A percentile compares a stretch with the other conserved stretches of the same genome.
Conservation (phyloP, 2,329 filamentous ascomycete species). For the Uncinocarpus reesii region DNA sequence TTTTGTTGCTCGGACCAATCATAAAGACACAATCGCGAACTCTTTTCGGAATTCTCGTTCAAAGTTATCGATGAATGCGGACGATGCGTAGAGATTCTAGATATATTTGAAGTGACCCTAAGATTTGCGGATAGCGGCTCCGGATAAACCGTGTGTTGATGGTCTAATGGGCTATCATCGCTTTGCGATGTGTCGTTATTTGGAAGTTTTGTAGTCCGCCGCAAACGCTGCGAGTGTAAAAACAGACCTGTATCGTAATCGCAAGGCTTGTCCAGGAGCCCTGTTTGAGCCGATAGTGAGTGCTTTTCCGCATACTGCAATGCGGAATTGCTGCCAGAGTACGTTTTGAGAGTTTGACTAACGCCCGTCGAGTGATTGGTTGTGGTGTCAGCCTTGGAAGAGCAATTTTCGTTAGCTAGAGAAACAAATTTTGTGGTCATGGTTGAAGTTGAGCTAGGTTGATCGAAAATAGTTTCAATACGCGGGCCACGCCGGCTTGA, state of each 20-base stretch:
- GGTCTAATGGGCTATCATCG: neutral
- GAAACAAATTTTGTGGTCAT: conserved; percentile 7
- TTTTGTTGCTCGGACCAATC: conserved; percentile 54
- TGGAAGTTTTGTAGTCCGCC: neutral
- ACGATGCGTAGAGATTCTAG: neutral
- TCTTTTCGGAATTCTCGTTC: conserved; percentile 9
- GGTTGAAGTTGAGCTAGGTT: conserved; percentile 3
- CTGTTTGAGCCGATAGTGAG: neutral
- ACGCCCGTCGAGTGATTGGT: neutral
- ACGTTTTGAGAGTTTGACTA: neutral
- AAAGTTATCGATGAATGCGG: conserved; percentile 12
- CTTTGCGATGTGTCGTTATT: neutral
- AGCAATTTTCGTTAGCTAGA: neutral
- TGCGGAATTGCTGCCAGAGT: neutral
- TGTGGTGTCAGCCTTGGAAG: neutral
- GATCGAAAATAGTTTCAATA: conserved; percentile 54
- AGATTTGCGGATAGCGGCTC: neutral
- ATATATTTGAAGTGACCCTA: neutral
- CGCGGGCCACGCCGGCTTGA: conserved; percentile 46
- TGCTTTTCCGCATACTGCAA: neutral
- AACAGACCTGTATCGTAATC: neutral
- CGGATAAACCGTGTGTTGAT: neutral
- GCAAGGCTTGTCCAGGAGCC: neutral
- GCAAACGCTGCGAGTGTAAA: neutral
- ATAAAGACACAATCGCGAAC: conserved; percentile 35